Evolutionary conservation across 1,284 basidiomycete genomes (phyloP).

Genomic region (Cryptococcus sp.): DNA sequence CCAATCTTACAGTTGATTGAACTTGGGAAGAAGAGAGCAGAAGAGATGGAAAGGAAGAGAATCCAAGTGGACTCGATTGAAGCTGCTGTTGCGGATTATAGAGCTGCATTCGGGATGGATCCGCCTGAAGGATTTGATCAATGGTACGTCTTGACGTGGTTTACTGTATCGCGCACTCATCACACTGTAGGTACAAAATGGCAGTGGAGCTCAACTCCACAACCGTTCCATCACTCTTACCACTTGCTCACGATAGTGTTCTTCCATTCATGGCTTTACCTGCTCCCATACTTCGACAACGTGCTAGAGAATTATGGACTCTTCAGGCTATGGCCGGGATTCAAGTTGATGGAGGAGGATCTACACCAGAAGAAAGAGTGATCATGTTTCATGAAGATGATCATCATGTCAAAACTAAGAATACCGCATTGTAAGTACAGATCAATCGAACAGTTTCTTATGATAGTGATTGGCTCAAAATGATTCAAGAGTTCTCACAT

Average conservation of each 20-base stretch:
- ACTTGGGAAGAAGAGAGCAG: slow-evolving; percentile 18
- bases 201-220: slow-evolving; percentile 8
- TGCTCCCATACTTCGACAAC: slow-evolving; percentile 16
- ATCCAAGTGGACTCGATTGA: slow-evolving; percentile 15
- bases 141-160: slow-evolving; percentile 17
- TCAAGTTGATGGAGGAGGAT: neutral
- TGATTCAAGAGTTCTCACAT: neutral
- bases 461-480: neutral
- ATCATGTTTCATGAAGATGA: slow-evolving; percentile 3
- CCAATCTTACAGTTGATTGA: slow-evolving; percentile 35
- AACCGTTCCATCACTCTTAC: slow-evolving; percentile 17
- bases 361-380: neutral
- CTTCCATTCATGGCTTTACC: slow-evolving; percentile 27
- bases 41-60: slow-evolving; percentile 22
- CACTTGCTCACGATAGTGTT: slow-evolving; percentile 27
- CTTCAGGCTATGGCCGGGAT: slow-evolving; percentile 2
- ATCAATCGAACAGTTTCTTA: neutral
- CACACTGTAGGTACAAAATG: slow-evolving; percentile 22
- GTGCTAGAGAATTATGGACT: slow-evolving; percentile 6
- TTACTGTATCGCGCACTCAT: neutral
- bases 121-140: slow-evolving; percentile 34
- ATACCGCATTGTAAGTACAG: neutral
- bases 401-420: neutral
- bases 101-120: slow-evolving; percentile 23
- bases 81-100: slow-evolving; percentile 35